Base-by-base conservation (phyloP, 805 yeast species). In the Metschnikowia kunwiensis region DNA sequence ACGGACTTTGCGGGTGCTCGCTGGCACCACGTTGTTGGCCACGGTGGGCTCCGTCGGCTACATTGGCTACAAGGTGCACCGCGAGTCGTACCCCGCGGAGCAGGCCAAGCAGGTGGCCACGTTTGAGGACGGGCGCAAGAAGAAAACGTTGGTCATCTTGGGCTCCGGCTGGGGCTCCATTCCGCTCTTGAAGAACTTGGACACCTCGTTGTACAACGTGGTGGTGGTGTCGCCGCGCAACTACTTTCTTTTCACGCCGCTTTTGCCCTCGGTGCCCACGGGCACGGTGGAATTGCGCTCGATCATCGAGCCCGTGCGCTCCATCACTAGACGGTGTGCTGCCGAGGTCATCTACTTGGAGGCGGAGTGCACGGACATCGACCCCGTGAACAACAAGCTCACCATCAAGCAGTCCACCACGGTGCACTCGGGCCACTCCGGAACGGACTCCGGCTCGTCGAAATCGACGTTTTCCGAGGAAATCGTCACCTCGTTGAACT, bases 161-260 rank as follows among this genome's bases (percentile, higher is more conserved):
- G 94, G 94, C 44, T 80, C 95, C 15, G 97, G 97, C 36, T 89
- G 97, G 97, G 97, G 96, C 43, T 77, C 95, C 9, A 82, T 89
- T 36, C 80, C 96, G 5, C 67, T 88, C 43, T 73, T 89, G 64
- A 86, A 86, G 68, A 77, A 80, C 57, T 70, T 89, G 60, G 96
- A 89, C 60, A 82, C 96, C 27, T 70, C 89, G 31, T 71, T 82
- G 60, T 89, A 87, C 68, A 86, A 91, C 58, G 96, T 89, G 33
- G 79, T 87, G 32, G 80, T 89, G 38, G 84, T 89, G 30, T 86
- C 96, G 27, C 97, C 97, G 45, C 79, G 97, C 70, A 91, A 89
- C 72, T 91, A 86, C 72, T 88, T 89, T 68, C 72, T 89, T 53
- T 89, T 91, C 74, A 89, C 97, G 40, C 97, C 97, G n/a, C 70